Base-by-base conservation (phyloP, 2,329 filamentous ascomycete species). In the Cercospora berteroae region DNA sequence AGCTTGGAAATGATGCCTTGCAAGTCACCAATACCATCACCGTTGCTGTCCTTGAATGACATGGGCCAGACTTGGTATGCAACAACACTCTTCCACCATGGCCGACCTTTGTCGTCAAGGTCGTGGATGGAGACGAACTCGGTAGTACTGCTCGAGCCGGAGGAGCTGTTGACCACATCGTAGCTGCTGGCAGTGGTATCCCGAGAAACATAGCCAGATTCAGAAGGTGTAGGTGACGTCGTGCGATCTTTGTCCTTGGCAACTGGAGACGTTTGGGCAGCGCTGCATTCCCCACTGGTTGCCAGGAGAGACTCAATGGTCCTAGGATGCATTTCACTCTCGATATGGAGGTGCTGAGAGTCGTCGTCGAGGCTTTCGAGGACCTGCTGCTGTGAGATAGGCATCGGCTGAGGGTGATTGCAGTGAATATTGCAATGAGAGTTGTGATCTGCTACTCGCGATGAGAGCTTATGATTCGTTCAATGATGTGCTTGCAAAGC, bases 1-100 rank as follows among this genome's bases (percentile, higher is more conserved):
- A 91, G 80, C 69, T 88, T 87, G 50, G 84, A 84, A 10, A 85
- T 84, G 65, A 90, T 87, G n/a, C 89, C 89, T 6, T 82, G 83
- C 18, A 91, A 79, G 70, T 89, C 86, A 10, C 88, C 88, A 71
- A 87, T 81, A 61, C 89, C 87, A 72, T 87, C 73, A 6, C 82
- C 83, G 65, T 88, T 86, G 69, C 82, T 83, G 74, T 85, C 83
- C 70, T 80, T 79, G 74, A 83, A 85, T 27, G 74, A 78, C 39
- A 80, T 79, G 5, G 81, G 81, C 72, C 83, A 83, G 58, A 83
- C 79, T 71, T 83, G 78, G 48, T 83, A 83, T 55, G 81, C 79
- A 3, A 77, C 75, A 2, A 79, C 79, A 69, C 81, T 80, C 69
- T 83, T 83, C 81, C 81, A 83, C 81, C 81, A 83, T 4, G 71